Conservation (phyloP, 2,329 filamentous ascomycete genomes). For the Didymella sp. region DNA sequence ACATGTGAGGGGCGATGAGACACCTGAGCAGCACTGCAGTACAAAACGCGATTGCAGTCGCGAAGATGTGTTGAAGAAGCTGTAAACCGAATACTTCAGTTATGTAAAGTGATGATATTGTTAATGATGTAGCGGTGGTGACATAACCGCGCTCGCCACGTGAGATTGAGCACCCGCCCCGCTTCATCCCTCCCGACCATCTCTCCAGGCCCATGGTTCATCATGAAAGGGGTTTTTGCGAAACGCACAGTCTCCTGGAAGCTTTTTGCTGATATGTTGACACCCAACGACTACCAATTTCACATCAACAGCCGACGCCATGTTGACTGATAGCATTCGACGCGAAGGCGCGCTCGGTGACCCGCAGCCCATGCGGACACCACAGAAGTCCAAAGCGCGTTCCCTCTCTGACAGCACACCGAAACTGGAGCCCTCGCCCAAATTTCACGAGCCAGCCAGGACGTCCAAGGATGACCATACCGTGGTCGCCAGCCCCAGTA, state of each 20-base stretch:
- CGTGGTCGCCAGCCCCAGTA: conserved; percentile 56
- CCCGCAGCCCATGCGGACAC: conserved; percentile 28
- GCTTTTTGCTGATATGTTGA: conserved; percentile 36
- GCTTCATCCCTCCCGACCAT: conserved; percentile 27
- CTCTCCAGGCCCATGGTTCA: conserved; percentile 14
- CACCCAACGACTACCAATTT: conserved; percentile 13
- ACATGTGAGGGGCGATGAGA: background rate
- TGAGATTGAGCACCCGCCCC: conserved; percentile 36
- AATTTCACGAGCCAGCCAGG: conserved; percentile 50
- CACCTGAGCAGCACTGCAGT: background rate
- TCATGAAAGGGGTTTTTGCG: conserved; percentile 13
- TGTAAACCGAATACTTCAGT: no score
- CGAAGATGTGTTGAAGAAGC: no score
- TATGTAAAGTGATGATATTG: no score
- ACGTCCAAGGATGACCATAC: conserved; percentile 56
- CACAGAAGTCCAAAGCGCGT: conserved; percentile 51
- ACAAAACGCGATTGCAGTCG: background rate
- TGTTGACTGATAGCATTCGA: conserved; percentile 33
- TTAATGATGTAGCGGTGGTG: conserved; percentile 6
- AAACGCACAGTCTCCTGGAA: conserved; percentile 18
- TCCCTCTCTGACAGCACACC: conserved; percentile 56
- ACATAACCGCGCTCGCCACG: conserved; percentile 26
- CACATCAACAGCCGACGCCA: conserved; percentile 24
- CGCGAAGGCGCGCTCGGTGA: conserved; percentile 25
- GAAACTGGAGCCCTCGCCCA: conserved; percentile 55